Base-by-base conservation (phyloP, 768 basidiomycete genomes). In the Daedalea quercina region DNA sequence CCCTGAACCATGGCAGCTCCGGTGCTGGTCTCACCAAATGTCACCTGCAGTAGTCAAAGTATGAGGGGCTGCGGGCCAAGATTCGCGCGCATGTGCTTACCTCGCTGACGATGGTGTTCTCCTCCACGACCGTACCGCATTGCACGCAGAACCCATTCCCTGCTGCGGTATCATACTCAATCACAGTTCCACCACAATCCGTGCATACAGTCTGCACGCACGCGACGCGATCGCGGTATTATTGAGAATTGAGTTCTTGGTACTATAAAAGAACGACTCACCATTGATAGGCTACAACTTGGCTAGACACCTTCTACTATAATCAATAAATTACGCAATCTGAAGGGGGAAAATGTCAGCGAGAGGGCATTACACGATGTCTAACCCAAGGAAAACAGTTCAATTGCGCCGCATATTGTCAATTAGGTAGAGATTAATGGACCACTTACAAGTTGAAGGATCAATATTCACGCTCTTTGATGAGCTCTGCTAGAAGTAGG, bases 1-100 rank as follows among this genome's bases (percentile, higher is more conserved):
- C 96, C 96, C 63, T 94, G 89, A 1, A 96, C 94, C 76, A 97
- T 90, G 1, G 95, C 94, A 3, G 94, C 91, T 23, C 96, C 96
- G 25, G 80, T 78, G 11, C 87, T 80, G 3, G 89, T 88, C 74
- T 99, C 96, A n/a, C 93, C 92, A 60, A 99, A 99, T 1, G 85
- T 83, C 51, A 99, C 82, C 64, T 65, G 37, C 9, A 22, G 20
- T 33, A 34, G 17, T 26, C 19, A 19, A 19, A 24, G 33, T 49
- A 24, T 24, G 44, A 53, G 17, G 17, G 1, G 13, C 11, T 11
- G 31, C 31, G 23, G 20, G 17, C 15, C 7, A 2, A 41, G 9
- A 31, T 19, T 22, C 9, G 9, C 6, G n/a, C 1, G 23, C 3
- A 24, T 3, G 19, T 20, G 53, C 63, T n/a, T 24, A 66, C 63